These are phyloP conservation scores for Xylaria acuta DNA, from an alignment of 495 filamentous ascomycete species.

Conservation along the genomic window DNA sequence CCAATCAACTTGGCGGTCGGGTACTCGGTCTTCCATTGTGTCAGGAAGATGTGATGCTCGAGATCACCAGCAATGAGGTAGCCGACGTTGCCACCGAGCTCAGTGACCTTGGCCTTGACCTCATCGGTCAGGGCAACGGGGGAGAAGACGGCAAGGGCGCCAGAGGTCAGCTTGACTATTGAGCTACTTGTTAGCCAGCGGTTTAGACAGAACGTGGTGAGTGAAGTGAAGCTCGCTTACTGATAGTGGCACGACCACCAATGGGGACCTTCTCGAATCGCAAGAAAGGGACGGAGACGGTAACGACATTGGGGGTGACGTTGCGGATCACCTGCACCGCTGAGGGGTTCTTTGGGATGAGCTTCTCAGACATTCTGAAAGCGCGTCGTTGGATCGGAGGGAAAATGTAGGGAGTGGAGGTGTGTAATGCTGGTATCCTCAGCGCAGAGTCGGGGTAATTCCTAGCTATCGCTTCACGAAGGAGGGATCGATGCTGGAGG, in stretches of 20 bases:
- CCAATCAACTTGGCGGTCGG: constrained; percentile 81
- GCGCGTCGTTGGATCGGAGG: constrained; percentile 18
- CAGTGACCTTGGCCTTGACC: constrained; percentile 68
- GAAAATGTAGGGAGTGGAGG: not conserved
- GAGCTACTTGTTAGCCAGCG: constrained; percentile 17
- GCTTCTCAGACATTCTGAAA: constrained; percentile 51
- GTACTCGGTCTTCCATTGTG: constrained; percentile 79
- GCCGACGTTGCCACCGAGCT: constrained; percentile 72
- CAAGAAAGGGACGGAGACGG: constrained; percentile 82
- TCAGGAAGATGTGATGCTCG: constrained; percentile 91
- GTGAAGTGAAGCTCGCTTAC: constrained; percentile 51
- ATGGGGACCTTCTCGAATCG: constrained; percentile 82
- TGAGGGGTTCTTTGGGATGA: constrained; percentile 66
- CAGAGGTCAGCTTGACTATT: constrained; percentile 75
- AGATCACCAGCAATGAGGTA: constrained; percentile 89
- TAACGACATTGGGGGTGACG: constrained; percentile 79
- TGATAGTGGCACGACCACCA: constrained; percentile 85
- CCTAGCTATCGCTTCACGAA: constrained; percentile 10
- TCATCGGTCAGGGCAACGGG: constrained; percentile 82
- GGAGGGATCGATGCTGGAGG: not conserved
- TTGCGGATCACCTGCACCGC: constrained; percentile 87
- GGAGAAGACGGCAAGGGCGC: constrained; percentile 87
- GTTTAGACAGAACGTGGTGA: not conserved
- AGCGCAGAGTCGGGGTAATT: not conserved
- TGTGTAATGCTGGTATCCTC: not conserved